Evolutionary conservation across 2,329 filamentous ascomycete species (phyloP).

Genomic region (Fusarium sp.): DNA sequence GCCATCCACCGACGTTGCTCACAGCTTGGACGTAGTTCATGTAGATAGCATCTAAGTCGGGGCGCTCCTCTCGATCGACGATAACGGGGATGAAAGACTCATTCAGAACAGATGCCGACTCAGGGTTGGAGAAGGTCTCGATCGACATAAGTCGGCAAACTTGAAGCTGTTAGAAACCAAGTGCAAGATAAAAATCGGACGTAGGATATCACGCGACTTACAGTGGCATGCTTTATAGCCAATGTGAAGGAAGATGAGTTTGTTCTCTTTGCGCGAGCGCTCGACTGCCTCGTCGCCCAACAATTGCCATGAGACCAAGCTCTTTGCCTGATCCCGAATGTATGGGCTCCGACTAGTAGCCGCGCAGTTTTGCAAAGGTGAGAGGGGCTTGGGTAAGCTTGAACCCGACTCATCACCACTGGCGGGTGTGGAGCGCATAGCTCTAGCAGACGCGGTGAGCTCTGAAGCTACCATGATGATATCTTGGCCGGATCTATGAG

Average conservation of each 20-base stretch:
- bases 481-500: not conserved
- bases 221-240: constrained; percentile 97
- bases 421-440: constrained; percentile 49
- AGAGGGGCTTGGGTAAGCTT: constrained; percentile 39
- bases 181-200: not conserved
- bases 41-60: constrained; percentile 94
- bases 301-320: constrained; percentile 91
- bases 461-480: constrained; percentile 56
- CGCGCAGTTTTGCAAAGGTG: constrained; percentile 54
- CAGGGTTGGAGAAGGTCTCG: constrained; percentile 88
- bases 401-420: constrained; percentile 38
- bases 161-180: constrained; percentile 52
- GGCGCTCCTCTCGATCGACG: constrained; percentile 92
- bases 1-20: constrained; percentile 91
- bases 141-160: constrained; percentile 92
- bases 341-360: constrained; percentile 63
- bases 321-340: constrained; percentile 80
- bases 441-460: constrained; percentile 54
- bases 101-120: constrained; percentile 87
- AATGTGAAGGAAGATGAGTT: constrained; percentile 92
- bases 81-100: constrained; percentile 90
- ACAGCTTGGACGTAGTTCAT: constrained; percentile 99
- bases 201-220: constrained; percentile 61
- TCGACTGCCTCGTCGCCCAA: constrained; percentile 83
- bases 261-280: constrained; percentile 84